A percentile compares a stretch with the other conserved stretches of the same genome.
These are phyloP conservation scores for Penicillium canescens DNA, from an alignment of 495 filamentous ascomycete species.

Conservation along the genomic window DNA sequence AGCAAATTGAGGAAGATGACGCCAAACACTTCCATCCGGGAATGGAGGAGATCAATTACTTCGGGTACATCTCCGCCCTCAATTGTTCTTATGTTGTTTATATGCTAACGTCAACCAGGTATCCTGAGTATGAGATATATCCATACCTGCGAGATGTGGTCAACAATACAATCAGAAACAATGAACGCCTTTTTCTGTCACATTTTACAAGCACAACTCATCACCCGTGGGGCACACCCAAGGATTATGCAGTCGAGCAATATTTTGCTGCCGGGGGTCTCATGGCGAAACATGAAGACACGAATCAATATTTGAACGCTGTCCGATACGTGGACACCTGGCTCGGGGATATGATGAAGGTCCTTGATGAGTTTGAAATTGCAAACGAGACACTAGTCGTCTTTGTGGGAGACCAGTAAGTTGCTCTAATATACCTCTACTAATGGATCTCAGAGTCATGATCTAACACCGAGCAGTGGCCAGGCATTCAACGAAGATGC, in stretches of 20 bases:
- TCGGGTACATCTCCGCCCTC: slow-evolving; percentile 24
- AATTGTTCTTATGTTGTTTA: not conserved
- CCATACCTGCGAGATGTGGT: slow-evolving; percentile 32
- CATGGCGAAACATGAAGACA: slow-evolving; percentile 19
- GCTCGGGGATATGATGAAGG: slow-evolving; percentile 36
- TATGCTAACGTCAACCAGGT: slow-evolving; percentile 8
- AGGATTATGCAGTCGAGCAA: slow-evolving; percentile 22
- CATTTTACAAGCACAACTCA: slow-evolving; percentile 44
- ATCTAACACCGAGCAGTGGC: slow-evolving; percentile 21
- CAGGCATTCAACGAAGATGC: slow-evolving; percentile 41
- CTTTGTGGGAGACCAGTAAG: slow-evolving; percentile 48
- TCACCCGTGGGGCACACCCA: slow-evolving; percentile 39
- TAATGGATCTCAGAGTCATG: not conserved
- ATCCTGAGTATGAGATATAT: slow-evolving; percentile 16
- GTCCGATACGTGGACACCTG: slow-evolving; percentile 43
- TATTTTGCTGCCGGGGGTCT: slow-evolving; percentile 25
- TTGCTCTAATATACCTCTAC: not conserved
- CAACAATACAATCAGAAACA: slow-evolving; percentile 24
- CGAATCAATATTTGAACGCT: slow-evolving; percentile 44
- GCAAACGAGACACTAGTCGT: slow-evolving; percentile 46
- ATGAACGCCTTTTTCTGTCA: slow-evolving; percentile 37
- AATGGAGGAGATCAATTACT: slow-evolving; percentile 40
- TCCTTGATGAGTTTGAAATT: slow-evolving; percentile 41
- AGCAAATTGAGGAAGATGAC: slow-evolving; percentile 21
- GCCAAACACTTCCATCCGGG: slow-evolving; percentile 31